phyloP scores from a whole-genome alignment of 768 basidiomycete species.

The Rhodosporidiobolus sp. region DNA sequence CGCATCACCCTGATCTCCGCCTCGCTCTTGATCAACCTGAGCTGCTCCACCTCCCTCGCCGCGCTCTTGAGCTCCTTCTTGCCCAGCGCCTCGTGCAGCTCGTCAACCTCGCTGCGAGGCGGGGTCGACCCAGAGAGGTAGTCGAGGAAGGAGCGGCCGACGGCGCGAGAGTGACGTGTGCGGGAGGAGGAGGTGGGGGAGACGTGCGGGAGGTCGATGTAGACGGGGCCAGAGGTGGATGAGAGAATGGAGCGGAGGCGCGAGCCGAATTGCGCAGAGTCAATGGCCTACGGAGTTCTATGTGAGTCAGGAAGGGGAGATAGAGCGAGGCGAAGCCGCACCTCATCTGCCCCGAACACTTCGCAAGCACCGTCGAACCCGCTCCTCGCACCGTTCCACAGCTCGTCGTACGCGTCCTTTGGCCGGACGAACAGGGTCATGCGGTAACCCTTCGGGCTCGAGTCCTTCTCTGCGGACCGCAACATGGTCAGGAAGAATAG shows the following conservation, averaged over 20 bases:
- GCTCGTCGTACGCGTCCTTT: conserved; percentile 69
- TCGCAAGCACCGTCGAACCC: conserved; percentile 62
- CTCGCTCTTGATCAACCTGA: conserved; percentile 75
- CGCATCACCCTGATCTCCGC: conserved; percentile 77
- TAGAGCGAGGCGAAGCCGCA: conserved; percentile 38
- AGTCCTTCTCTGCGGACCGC: conserved; percentile 36
- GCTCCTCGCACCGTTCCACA: conserved; percentile 88
- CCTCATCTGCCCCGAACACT: conserved; percentile 77
- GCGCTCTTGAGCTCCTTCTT: conserved; percentile 56
- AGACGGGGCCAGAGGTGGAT: conserved; percentile 50
- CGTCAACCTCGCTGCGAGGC: conserved; percentile 55
- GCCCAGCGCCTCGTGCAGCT: conserved; percentile 52
- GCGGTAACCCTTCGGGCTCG: conserved; percentile 68
- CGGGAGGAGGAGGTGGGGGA: conserved; percentile 41
- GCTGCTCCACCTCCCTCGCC: conserved; percentile 64
- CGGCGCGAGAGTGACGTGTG: conserved; percentile 35
- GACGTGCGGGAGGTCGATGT: conserved; percentile 52
- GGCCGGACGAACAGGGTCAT: conserved; percentile 82
- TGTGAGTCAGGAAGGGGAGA: conserved; percentile 46
- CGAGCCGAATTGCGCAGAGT: conserved; percentile 57
- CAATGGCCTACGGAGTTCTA: conserved; percentile 42
- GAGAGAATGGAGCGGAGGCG: conserved; percentile 48
- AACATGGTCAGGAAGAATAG: no score
- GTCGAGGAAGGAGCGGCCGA: conserved; percentile 49
- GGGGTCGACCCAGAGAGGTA: conserved; percentile 48